Percentiles rank a stretch among this genome's conserved stretches.
Conservation (phyloP, 2,329 filamentous ascomycete species). For the Aspergillus quadricinctus region DNA sequence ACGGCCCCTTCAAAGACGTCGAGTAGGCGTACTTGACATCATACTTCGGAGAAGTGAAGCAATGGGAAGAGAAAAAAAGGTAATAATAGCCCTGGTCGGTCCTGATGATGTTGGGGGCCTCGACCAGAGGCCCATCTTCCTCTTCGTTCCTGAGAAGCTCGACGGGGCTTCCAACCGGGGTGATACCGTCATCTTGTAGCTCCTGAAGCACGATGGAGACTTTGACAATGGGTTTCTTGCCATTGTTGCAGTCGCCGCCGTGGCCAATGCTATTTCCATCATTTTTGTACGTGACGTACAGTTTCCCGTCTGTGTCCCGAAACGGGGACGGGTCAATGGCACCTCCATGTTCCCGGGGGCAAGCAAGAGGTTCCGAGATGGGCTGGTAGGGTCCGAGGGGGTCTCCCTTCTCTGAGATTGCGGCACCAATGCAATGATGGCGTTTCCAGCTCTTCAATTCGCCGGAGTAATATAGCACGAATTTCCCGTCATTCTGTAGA, state of each 20-base stretch:
- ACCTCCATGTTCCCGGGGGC: conserved; percentile 50
- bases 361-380: conserved; percentile 46
- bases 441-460: conserved; percentile 33
- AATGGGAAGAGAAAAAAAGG: conserved; percentile 59
- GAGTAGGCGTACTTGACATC: conserved; percentile 56
- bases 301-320: conserved; percentile 47
- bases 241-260: conserved; percentile 43
- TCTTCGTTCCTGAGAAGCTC: conserved; percentile 59
- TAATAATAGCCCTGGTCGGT: conserved; percentile 45
- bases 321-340: conserved; percentile 61
- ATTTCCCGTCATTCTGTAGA: conserved; percentile 40
- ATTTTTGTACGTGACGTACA: conserved; percentile 61
- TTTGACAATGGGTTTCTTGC: conserved; percentile 26
- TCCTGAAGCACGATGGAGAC: conserved; percentile 38
- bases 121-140: conserved; percentile 57
- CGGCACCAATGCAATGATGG: conserved; percentile 56
- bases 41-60: conserved; percentile 52
- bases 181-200: conserved; percentile 45
- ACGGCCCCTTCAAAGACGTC: conserved; percentile 31
- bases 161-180: conserved; percentile 46
- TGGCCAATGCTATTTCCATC: conserved; percentile 55
- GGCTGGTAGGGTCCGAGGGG: conserved; percentile 46
- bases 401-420: conserved; percentile 33
- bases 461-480: conserved; percentile 57
- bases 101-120: conserved; percentile 52